A percentile compares a stretch with the other conserved stretches of the same genome.
Conservation (phyloP, 371 early-diverging fungal species). For the Mucor saturninus region DNA sequence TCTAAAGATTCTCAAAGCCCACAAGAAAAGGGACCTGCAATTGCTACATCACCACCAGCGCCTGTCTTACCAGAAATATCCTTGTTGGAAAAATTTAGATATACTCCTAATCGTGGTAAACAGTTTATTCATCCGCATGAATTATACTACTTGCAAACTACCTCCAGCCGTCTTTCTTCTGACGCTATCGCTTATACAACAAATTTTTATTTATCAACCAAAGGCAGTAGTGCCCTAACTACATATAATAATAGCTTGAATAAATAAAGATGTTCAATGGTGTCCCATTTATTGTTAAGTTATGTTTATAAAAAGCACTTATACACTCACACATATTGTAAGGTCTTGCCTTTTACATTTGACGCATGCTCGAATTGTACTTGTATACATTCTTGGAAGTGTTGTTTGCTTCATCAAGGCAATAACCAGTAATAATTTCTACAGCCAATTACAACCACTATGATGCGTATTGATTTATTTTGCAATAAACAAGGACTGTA, state of each 20-base stretch:
- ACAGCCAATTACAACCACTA: too few species aligned
- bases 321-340: too few species aligned
- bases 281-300: too few species aligned
- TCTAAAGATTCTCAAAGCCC: not conserved
- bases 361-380: too few species aligned
- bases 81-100: not conserved
- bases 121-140: conserved; percentile 29
- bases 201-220: conserved; percentile 16
- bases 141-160: conserved; percentile 25
- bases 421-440: too few species aligned
- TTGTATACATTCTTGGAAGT: too few species aligned
- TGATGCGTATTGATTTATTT: too few species aligned
- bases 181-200: conserved; percentile 30
- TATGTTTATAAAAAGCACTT: too few species aligned
- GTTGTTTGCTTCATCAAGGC: too few species aligned
- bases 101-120: not conserved
- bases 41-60: not conserved
- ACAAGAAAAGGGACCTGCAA: not conserved
- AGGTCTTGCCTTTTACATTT: too few species aligned
- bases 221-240: conserved; percentile 16
- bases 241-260: conserved; percentile 11
- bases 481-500: too few species aligned
- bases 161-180: conserved; percentile 27
- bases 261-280: not conserved
- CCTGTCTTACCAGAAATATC: not conserved